Evolutionary conservation across 1,139 yeast species (phyloP), one percentile per base, ranked within the genome.

Genomic region (Hanseniaspora sp.): DNA sequence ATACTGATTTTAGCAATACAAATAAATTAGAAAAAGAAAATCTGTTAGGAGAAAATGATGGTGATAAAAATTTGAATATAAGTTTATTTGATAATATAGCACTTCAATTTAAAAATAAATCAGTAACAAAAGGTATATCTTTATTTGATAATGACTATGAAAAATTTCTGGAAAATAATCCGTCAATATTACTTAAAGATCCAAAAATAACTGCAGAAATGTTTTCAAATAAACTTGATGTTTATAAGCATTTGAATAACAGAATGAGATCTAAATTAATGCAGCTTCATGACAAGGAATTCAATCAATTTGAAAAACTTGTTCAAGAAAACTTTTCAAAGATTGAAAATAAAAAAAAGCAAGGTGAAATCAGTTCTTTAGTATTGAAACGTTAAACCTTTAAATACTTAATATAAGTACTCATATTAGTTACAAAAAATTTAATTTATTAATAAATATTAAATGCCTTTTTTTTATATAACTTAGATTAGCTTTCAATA

Each of bases 191-290:
- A 8, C 38, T 51, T 1, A 51, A 51, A 40, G 54, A 51, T 18
- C 54, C 54, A 1, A 51, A 51, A 23, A 37, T 51, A 5, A 51
- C 54, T 4, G 48, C 54, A 31, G 48, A 51, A 29, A 15, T 51
- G 15, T 51, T 51, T 33, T 51, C 54, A 31, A 51, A 51, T 23
- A 44, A 34, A 7, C 34, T 31, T 18, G 54, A 51, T 17, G 45
- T 51, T 8, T 42, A 51, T 13, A 43, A 44, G 23, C 15, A 38
- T 23, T 18, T 45, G 30, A 46, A 33, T 31, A 31, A 34, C 18
- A 43, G 38, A 28, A 39, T 41, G n/a, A 44, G 47, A 33, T 38
- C 41, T 23, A 46, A 37, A 8, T 29, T 51, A 23, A 44, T 44
- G 8, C 35, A 39, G 33, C 37, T 51, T 17, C 54, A 51, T 18